Conservation (phyloP, 73 alveolate species). For the Blepharisma stoltei region DNA sequence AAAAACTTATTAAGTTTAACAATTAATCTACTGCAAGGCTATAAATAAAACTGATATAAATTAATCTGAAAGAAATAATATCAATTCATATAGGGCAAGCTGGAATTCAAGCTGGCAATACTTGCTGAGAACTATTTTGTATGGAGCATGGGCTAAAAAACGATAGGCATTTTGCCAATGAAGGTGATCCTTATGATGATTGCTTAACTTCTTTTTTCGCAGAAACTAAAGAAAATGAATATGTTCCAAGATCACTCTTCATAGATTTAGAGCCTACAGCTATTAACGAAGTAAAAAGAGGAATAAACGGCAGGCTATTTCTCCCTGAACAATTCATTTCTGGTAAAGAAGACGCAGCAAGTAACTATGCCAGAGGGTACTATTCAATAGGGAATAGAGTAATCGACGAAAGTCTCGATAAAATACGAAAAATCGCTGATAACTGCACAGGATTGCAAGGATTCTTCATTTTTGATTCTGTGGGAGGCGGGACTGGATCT, state of each 20-base stretch:
- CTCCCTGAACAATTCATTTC: slow-evolving; percentile 9
- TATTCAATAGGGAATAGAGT: slow-evolving; percentile 25
- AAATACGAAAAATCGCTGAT: slow-evolving; percentile 33
- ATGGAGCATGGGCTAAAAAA: slow-evolving; percentile 35
- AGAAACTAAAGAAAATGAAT: slow-evolving; percentile 25
- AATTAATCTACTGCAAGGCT: too few species aligned
- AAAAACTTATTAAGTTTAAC: too few species aligned
- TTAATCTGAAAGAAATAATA: slow-evolving; percentile 38
- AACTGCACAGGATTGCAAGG: slow-evolving; percentile 64
- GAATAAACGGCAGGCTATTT: slow-evolving; percentile 20
- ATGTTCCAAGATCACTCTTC: slow-evolving; percentile 44
- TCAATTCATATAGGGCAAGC: slow-evolving; percentile 43
- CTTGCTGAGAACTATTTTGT: slow-evolving; percentile 37
- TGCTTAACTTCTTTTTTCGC: slow-evolving; percentile 9
- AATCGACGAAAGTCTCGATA: slow-evolving; percentile 20
- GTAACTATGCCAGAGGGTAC: slow-evolving; percentile 40
- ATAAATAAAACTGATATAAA: too few species aligned
- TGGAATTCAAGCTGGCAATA: slow-evolving; percentile 39
- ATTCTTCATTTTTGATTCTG: slow-evolving; percentile 36
- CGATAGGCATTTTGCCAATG: slow-evolving; percentile 29
- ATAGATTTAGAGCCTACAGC: slow-evolving; percentile 42
- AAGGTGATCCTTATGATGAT: slow-evolving; percentile 69
- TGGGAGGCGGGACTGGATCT: slow-evolving; percentile 59
- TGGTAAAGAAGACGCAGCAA: slow-evolving; percentile 40
- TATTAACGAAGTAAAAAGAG: slow-evolving; percentile 28